A percentile compares a stretch with the other conserved stretches of the same genome.
Conservation (phyloP, 495 filamentous ascomycete genomes). For the Trichocladium uniseriatum region DNA sequence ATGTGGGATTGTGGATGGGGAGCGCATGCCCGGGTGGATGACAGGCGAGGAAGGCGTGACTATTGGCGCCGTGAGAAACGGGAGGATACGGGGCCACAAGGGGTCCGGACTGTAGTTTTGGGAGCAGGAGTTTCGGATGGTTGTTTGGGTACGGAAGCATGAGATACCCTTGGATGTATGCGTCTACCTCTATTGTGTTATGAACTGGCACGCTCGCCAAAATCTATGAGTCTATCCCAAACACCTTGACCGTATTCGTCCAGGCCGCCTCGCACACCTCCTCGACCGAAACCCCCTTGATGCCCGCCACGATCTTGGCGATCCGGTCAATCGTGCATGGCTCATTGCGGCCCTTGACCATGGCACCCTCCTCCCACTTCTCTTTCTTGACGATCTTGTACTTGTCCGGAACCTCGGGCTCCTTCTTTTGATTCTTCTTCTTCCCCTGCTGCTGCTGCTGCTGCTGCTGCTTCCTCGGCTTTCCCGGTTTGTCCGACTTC, state of each 20-base stretch:
- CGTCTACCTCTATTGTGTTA: not conserved
- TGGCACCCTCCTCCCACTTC: conserved; percentile 67
- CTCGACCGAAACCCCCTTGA: conserved; percentile 69
- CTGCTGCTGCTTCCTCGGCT: conserved; percentile 5
- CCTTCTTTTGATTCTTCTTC: conserved; percentile 39
- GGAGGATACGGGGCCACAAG: conserved; percentile 45
- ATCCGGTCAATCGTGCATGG: conserved; percentile 73
- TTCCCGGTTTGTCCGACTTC: conserved; percentile 2
- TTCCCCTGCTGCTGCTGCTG: conserved; percentile 21
- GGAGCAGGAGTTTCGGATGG: not conserved
- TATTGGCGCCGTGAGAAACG: conserved; percentile 53
- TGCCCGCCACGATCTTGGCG: conserved; percentile 72
- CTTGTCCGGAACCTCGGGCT: conserved; percentile 36
- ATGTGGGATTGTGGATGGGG: conserved; percentile 59
- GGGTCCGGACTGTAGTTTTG: conserved; percentile 38
- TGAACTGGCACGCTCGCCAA: not conserved
- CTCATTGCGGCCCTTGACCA: conserved; percentile 92
- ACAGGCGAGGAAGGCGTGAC: conserved; percentile 78
- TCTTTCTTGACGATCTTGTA: conserved; percentile 76
- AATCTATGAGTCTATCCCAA: conserved; percentile 52
- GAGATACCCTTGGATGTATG: not conserved
- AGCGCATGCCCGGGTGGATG: conserved; percentile 82
- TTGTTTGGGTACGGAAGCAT: not conserved
- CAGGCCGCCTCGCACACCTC: conserved; percentile 82
- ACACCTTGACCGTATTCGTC: conserved; percentile 73